Conservation (phyloP, 805 yeast genomes). For the Blastobotrys terrestris region DNA sequence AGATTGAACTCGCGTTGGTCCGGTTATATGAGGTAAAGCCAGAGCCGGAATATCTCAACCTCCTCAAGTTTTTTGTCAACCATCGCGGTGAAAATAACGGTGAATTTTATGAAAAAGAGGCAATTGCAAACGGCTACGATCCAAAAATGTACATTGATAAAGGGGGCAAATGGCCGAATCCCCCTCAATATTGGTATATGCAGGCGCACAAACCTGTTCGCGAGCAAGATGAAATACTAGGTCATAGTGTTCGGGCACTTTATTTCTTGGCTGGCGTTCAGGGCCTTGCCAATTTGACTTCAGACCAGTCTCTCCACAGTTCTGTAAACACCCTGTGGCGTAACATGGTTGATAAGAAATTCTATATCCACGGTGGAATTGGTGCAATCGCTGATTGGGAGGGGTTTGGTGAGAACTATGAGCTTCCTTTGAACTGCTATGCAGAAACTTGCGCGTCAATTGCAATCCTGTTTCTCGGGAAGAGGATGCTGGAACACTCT, state of each 20-base stretch:
- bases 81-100: conserved; percentile 24
- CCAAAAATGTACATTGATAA: conserved; percentile 12
- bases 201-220: conserved; percentile 23
- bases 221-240: conserved; percentile 19
- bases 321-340: conserved; percentile 19
- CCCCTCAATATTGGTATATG: conserved; percentile 22
- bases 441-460: conserved; percentile 28
- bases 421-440: conserved; percentile 24
- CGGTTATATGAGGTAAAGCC: conserved; percentile 19
- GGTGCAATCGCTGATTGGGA: conserved; percentile 24
- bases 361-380: conserved; percentile 27
- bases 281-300: conserved; percentile 19
- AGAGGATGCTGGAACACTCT: conserved; percentile 17
- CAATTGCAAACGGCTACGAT: conserved; percentile 16
- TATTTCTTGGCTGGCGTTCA: conserved; percentile 24
- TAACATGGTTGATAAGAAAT: conserved; percentile 22
- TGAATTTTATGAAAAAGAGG: conserved; percentile 20
- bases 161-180: conserved; percentile 11
- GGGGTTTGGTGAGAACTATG: conserved; percentile 26
- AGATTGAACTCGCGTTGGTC: conserved; percentile 26
- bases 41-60: conserved; percentile 18
- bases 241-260: conserved; percentile 25
- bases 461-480: conserved; percentile 21
- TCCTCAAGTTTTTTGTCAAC: conserved; percentile 22
- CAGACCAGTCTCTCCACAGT: conserved; percentile 14